These are phyloP conservation scores for Capronia coronata DNA, from an alignment of 2,329 filamentous ascomycete species.

Conservation along the genomic window DNA sequence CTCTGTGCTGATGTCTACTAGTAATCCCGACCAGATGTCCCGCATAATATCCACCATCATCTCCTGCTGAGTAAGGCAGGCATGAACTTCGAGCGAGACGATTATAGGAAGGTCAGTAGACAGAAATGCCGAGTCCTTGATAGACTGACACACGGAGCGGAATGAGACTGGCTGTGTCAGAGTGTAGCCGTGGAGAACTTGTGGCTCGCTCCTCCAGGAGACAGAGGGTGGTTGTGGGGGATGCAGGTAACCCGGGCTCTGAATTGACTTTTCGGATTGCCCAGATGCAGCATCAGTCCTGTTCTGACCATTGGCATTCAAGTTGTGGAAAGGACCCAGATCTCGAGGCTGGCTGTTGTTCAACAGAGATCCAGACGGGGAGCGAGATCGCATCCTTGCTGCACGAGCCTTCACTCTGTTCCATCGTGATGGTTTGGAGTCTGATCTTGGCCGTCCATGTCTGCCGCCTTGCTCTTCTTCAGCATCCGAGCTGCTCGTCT, in stretches of 20 bases:
- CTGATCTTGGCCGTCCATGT: constrained; percentile 4
- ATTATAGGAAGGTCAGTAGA: constrained; percentile 75
- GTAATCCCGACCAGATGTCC: constrained; percentile 70
- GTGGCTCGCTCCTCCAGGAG: constrained; percentile 55
- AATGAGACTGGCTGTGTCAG: constrained; percentile 81
- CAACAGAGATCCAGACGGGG: constrained; percentile 14
- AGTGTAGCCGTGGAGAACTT: constrained; percentile 81
- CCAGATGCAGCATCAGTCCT: background rate
- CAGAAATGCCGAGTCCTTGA: constrained; percentile 71
- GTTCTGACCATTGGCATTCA: background rate
- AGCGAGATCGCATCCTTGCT: constrained; percentile 21
- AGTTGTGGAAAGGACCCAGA: background rate
- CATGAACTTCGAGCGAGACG: constrained; percentile 87
- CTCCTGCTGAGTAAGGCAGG: constrained; percentile 73
- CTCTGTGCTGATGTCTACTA: constrained; percentile 56
- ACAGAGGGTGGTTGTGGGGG: constrained; percentile 14
- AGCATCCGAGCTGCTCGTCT: constrained; percentile 29
- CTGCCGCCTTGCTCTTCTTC: constrained; percentile 19
- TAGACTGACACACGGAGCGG: constrained; percentile 73
- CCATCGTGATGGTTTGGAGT: constrained; percentile 23
- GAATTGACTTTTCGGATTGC: background rate
- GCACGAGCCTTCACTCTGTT: constrained; percentile 24
- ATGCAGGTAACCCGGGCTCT: constrained; percentile 10
- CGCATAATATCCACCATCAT: constrained; percentile 93
- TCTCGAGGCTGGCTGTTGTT: background rate